Evolutionary conservation across 768 basidiomycete genomes (phyloP).

Genomic region (Tricholoma sp.): DNA sequence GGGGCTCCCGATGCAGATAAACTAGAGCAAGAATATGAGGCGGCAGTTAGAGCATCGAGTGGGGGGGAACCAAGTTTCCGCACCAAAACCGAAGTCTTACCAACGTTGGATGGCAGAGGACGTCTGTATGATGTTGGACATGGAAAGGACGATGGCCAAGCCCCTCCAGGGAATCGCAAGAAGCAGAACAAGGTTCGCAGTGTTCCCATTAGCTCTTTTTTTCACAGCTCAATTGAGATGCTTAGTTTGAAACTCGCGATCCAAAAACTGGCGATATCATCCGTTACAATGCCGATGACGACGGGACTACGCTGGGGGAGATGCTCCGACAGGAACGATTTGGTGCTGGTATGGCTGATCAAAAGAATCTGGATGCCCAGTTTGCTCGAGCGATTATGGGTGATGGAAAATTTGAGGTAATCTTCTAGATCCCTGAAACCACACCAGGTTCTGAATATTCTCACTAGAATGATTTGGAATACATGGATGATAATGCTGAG

Average conservation of each 20-base stretch:
- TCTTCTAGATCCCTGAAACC: neutral
- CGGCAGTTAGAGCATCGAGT: constrained; percentile 48
- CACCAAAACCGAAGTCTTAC: constrained; percentile 77
- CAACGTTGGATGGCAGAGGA: constrained; percentile 82
- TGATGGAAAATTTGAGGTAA: constrained; percentile 83
- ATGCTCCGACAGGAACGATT: constrained; percentile 92
- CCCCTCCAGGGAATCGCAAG: constrained; percentile 64
- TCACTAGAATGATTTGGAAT: constrained; percentile 78
- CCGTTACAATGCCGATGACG: constrained; percentile 89
- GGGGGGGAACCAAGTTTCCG: constrained; percentile 40
- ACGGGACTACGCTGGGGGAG: constrained; percentile 79
- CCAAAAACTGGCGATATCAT: constrained; percentile 86
- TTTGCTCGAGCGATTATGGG: constrained; percentile 84
- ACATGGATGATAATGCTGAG: constrained; percentile 96
- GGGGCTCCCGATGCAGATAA: constrained; percentile 68
- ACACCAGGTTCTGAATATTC: neutral
- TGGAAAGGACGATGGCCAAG: constrained; percentile 53
- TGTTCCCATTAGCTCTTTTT: neutral
- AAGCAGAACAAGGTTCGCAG: constrained; percentile 74
- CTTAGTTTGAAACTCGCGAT: constrained; percentile 83
- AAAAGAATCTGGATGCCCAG: constrained; percentile 88
- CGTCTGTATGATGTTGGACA: constrained; percentile 88
- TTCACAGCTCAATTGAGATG: neutral
- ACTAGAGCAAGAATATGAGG: constrained; percentile 85
- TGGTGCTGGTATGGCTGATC: constrained; percentile 82